phyloP scores from a whole-genome alignment of 805 yeast species.

The Yarrowia alimentaria region DNA sequence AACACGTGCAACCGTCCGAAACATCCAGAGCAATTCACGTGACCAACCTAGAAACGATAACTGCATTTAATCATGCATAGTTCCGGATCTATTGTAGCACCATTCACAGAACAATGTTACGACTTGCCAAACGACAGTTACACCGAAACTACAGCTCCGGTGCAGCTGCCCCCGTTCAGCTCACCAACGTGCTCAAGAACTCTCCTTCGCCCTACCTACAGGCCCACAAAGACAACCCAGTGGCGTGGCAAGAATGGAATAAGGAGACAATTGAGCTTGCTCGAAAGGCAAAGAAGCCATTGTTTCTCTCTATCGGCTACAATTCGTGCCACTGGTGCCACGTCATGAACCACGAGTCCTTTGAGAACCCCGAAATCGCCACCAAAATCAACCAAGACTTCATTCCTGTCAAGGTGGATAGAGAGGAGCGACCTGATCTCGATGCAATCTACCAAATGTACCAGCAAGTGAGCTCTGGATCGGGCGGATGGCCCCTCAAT shows the following conservation, averaged over 20 bases:
- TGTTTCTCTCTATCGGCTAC: constrained; percentile 42
- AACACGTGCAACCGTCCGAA: background rate
- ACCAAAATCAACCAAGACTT: constrained; percentile 37
- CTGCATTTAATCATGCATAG: constrained; percentile 22
- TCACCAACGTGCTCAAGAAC: constrained; percentile 15
- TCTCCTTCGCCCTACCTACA: constrained; percentile 35
- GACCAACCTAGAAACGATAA: background rate
- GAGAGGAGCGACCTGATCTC: constrained; percentile 44
- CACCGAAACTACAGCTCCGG: constrained; percentile 5
- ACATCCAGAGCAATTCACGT: constrained; percentile 17
- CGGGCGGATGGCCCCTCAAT: constrained; percentile 45
- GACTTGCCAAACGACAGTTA: constrained; percentile 19
- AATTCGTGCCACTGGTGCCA: constrained; percentile 44
- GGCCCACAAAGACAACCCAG: constrained; percentile 38
- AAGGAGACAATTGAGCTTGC: constrained; percentile 39
- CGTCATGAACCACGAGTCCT: constrained; percentile 42
- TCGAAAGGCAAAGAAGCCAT: constrained; percentile 37
- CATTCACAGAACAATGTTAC: background rate
- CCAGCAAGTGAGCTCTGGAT: constrained; percentile 41
- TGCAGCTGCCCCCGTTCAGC: background rate
- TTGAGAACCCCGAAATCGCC: constrained; percentile 36
- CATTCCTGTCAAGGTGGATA: constrained; percentile 42
- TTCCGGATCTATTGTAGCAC: background rate
- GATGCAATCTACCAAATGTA: constrained; percentile 43
- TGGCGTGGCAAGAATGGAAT: constrained; percentile 44